Conservation (phyloP, 306 rosid species). For the Urtica urens region DNA sequence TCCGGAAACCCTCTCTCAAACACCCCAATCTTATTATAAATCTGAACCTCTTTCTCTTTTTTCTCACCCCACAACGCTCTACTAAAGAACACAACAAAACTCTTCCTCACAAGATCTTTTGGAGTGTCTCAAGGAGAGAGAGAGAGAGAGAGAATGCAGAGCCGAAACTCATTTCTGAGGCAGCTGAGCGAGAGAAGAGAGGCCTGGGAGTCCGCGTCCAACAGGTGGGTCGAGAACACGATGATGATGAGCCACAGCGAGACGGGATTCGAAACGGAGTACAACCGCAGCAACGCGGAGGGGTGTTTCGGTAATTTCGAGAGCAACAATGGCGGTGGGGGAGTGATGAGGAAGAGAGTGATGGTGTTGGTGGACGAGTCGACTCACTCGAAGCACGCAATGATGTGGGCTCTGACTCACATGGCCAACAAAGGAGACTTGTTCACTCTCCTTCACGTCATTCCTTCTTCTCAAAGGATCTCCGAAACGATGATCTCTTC, state of each 20-base stretch:
- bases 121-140: not conserved
- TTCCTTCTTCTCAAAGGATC: slow-evolving; percentile 32
- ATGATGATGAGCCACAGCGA: slow-evolving; percentile 20
- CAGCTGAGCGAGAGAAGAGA: slow-evolving; percentile 48
- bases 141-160: slow-evolving; percentile 33
- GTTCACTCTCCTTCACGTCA: slow-evolving; percentile 67
- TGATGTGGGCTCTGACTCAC: slow-evolving; percentile 92
- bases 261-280: not conserved
- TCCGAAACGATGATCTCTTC: slow-evolving; percentile 42
- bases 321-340: slow-evolving; percentile 30
- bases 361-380: slow-evolving; percentile 81
- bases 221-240: slow-evolving; percentile 39
- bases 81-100: not conserved
- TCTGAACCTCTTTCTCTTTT: slow-evolving; percentile 8
- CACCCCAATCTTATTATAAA: slow-evolving; percentile 6
- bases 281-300: not conserved
- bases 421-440: slow-evolving; percentile 68
- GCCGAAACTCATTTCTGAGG: slow-evolving; percentile 43
- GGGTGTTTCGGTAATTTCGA: slow-evolving; percentile 13
- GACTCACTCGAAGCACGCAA: slow-evolving; percentile 72
- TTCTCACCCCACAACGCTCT: not conserved
- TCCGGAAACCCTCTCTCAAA: slow-evolving; percentile 3
- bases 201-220: slow-evolving; percentile 53
- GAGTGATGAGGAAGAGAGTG: slow-evolving; percentile 59
- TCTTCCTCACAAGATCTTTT: slow-evolving; percentile 1